These are phyloP conservation scores for Xylaria telfairii DNA, from an alignment of 495 filamentous ascomycete genomes.

Conservation along the genomic window DNA sequence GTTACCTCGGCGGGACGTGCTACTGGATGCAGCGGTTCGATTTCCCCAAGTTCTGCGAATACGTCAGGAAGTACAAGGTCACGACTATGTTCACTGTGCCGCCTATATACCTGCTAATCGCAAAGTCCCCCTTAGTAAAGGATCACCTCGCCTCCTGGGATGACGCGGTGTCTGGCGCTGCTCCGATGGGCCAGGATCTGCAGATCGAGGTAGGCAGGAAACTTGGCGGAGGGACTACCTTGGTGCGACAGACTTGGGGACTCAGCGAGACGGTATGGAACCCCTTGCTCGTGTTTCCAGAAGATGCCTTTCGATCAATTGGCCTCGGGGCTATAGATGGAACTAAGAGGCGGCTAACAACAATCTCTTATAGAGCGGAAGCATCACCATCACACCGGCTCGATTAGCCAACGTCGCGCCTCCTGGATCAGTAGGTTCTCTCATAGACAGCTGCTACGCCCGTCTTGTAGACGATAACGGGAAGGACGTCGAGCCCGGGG, in stretches of 20 bases:
- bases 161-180: constrained; percentile 38
- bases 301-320: not conserved
- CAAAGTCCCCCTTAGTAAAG: constrained; percentile 55
- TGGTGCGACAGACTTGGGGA: constrained; percentile 73
- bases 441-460: constrained; percentile 64
- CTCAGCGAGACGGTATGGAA: constrained; percentile 63
- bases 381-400: constrained; percentile 32
- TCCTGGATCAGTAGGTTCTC: constrained; percentile 59
- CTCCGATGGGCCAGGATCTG: constrained; percentile 48
- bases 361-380: constrained; percentile 30
- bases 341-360: not conserved
- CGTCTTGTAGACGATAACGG: constrained; percentile 51
- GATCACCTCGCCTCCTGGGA: constrained; percentile 48
- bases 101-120: constrained; percentile 57
- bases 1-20: constrained; percentile 49
- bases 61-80: constrained; percentile 49
- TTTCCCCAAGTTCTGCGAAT: constrained; percentile 49
- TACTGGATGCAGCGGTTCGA: constrained; percentile 60
- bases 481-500: constrained; percentile 48
- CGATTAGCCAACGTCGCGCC: not conserved
- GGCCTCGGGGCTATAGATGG: not conserved
- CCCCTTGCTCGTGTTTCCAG: not conserved
- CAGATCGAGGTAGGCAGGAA: constrained; percentile 38
- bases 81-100: constrained; percentile 59
- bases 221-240: constrained; percentile 46